phyloP scores from a whole-genome alignment of 2,329 filamentous ascomycete species.

The Ceratocystis papillata region DNA sequence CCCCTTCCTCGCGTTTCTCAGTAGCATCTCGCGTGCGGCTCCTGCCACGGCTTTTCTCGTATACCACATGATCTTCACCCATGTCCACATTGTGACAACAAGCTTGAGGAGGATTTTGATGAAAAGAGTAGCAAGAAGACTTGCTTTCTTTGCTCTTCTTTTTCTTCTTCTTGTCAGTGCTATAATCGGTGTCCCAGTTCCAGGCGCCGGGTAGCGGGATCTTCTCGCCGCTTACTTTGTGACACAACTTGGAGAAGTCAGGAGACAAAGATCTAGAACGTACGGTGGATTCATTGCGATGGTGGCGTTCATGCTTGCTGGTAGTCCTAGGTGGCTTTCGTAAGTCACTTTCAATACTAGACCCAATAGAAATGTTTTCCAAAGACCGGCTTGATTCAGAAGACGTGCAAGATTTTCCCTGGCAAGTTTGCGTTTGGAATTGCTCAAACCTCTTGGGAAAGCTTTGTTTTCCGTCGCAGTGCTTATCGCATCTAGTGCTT shows the following conservation, averaged over 20 bases:
- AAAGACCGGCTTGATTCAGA: background rate
- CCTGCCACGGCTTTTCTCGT: background rate
- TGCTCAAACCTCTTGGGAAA: background rate
- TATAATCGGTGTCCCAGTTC: constrained; percentile 9
- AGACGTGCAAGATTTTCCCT: background rate
- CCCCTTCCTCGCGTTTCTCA: background rate
- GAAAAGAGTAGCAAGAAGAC: background rate
- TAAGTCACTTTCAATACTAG: background rate
- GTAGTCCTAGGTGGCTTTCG: background rate
- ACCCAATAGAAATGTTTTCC: background rate
- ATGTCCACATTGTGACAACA: too few species aligned
- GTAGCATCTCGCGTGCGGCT: background rate
- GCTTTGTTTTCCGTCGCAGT: background rate
- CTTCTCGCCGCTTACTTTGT: background rate
- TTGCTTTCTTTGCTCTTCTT: background rate
- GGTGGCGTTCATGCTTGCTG: background rate
- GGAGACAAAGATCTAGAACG: constrained; percentile 1
- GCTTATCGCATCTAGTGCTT: background rate
- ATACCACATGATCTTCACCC: background rate
- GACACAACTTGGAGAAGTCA: background rate
- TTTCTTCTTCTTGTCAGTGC: background rate
- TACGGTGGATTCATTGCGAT: background rate
- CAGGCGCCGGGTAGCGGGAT: constrained; percentile 4
- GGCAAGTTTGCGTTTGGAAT: background rate
- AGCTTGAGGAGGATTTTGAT: background rate